A percentile compares a stretch with the other conserved stretches of the same genome.
Evolutionary conservation across 1,284 basidiomycete species (phyloP).

Genomic region (Puccinia brachypodii): DNA sequence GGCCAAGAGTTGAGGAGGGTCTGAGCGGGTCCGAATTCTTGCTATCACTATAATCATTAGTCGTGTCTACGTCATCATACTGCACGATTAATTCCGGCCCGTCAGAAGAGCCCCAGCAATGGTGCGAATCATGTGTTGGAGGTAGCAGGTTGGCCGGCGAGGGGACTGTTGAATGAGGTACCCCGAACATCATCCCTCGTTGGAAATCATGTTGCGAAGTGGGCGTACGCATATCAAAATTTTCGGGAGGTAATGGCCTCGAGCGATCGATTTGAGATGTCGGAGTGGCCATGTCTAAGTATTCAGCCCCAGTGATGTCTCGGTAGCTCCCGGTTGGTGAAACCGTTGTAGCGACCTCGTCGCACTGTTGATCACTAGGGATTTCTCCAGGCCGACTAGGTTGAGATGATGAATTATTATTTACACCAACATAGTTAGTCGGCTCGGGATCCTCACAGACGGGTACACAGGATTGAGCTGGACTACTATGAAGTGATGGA

Average conservation of each 20-base stretch:
- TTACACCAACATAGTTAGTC: conserved; percentile 4
- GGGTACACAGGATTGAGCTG: not conserved
- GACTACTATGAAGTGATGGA: not conserved
- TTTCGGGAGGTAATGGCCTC: not conserved
- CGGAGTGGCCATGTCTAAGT: not conserved
- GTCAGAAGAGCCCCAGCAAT: not conserved
- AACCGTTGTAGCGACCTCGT: not conserved
- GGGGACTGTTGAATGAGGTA: not conserved
- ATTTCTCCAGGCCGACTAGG: not conserved
- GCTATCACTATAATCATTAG: conserved; percentile 38
- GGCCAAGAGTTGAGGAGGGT: not conserved
- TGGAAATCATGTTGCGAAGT: not conserved
- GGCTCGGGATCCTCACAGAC: conserved; percentile 8
- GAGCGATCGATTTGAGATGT: not conserved
- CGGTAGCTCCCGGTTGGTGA: not conserved
- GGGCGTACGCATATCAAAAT: not conserved
- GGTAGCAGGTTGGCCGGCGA: not conserved
- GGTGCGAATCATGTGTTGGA: not conserved
- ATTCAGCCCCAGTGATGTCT: conserved; percentile 7
- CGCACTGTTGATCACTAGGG: not conserved
- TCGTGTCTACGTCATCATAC: conserved; percentile 39
- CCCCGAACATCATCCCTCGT: not conserved
- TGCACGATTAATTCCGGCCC: conserved; percentile 21
- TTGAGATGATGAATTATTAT: not conserved
- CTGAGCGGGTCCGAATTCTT: conserved; percentile 10